These are phyloP conservation scores for Kalanchoe fedtschenkoi DNA, from an alignment of 164 flowering plant species.

Conservation along the genomic window DNA sequence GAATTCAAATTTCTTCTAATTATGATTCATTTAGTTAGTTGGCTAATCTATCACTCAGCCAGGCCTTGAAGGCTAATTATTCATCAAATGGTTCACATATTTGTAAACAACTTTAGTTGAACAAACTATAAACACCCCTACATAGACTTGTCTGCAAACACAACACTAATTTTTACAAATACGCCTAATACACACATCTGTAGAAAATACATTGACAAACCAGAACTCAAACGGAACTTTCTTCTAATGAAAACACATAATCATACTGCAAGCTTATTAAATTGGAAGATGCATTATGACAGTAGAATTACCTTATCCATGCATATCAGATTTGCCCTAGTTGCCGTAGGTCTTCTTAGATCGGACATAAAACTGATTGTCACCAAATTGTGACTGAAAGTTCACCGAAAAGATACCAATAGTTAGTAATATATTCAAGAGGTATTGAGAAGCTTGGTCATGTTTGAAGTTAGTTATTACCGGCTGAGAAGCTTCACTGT, in stretches of 20 bases:
- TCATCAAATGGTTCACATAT: no score
- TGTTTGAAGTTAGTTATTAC: not conserved
- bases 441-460: not conserved
- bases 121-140: not conserved
- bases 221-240: not conserved
- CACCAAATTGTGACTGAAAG: not conserved
- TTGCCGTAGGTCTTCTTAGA: not conserved
- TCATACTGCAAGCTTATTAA: not conserved
- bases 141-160: not conserved
- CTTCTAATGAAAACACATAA: not conserved
- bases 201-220: not conserved
- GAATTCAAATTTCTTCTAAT: no score
- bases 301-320: not conserved
- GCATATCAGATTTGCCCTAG: not conserved
- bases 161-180: not conserved
- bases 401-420: not conserved
- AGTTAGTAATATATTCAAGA: not conserved
- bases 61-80: no score
- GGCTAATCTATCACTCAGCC: no score
- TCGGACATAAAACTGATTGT: not conserved
- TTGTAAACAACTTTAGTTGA: no score
- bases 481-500: not conserved
- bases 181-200: not conserved
- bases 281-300: no score
- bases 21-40: no score